phyloP scores from a whole-genome alignment of 257 asterid genomes.

The Capsicum chinense region DNA sequence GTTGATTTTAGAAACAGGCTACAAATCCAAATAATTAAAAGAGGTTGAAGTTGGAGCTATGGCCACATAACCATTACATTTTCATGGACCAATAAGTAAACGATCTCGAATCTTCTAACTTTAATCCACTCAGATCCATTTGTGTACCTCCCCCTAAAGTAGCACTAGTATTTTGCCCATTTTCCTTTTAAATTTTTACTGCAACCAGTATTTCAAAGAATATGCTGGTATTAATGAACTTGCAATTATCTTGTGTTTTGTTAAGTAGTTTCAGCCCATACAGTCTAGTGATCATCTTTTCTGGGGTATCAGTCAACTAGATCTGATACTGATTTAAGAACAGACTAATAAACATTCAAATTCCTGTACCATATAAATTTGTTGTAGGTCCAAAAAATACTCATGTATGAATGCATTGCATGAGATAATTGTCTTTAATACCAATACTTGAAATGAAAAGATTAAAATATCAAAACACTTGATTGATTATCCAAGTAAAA shows the following conservation, averaged over 20 bases:
- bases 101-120: background rate
- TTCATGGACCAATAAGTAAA: background rate
- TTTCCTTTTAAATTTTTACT: background rate
- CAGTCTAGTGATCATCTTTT: background rate
- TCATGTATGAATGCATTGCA: background rate
- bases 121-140: slow-evolving; percentile 39
- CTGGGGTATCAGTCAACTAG: slow-evolving; percentile 2
- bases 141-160: slow-evolving; percentile 99
- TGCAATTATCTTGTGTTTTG: background rate
- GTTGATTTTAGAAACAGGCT: no score
- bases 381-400: background rate
- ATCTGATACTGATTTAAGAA: background rate
- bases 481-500: slow-evolving; percentile 12
- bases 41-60: background rate
- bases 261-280: background rate
- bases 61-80: background rate
- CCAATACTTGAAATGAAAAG: background rate
- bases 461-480: background rate
- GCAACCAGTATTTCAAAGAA: background rate
- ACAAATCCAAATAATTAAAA: background rate
- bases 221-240: background rate
- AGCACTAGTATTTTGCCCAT: slow-evolving; percentile 67
- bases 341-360: background rate
- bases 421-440: background rate
- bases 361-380: slow-evolving; percentile 5